Evolutionary conservation across 1,284 basidiomycete species (phyloP).

Genomic region (Pholiota adiposa): DNA sequence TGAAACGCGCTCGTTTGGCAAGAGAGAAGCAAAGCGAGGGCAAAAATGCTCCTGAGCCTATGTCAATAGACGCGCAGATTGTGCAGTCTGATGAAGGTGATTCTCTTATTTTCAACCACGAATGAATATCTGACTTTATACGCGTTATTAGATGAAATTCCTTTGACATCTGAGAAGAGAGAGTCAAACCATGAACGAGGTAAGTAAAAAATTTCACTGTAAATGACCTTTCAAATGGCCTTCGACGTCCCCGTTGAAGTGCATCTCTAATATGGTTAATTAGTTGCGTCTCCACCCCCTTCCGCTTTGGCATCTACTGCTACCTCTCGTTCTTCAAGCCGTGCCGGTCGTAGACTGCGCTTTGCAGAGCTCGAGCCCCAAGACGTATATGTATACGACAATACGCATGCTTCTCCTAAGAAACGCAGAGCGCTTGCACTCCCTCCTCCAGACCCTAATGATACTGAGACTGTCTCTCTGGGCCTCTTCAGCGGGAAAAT

Average conservation of each 20-base stretch:
- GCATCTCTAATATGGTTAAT: not conserved
- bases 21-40: conserved; percentile 38
- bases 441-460: conserved; percentile 47
- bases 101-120: not conserved
- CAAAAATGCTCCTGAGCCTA: not conserved
- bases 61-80: not conserved
- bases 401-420: conserved; percentile 71
- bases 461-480: conserved; percentile 53
- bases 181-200: conserved; percentile 26
- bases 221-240: not conserved
- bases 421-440: conserved; percentile 54
- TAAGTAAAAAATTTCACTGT: conserved; percentile 15
- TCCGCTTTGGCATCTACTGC: conserved; percentile 39
- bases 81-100: conserved; percentile 10
- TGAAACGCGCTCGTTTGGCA: conserved; percentile 56
- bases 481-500: conserved; percentile 48
- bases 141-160: conserved; percentile 25
- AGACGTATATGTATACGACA: conserved; percentile 77
- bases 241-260: not conserved
- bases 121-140: not conserved
- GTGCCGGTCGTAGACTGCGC: conserved; percentile 44
- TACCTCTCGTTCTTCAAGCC: conserved; percentile 47
- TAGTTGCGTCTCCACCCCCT: conserved; percentile 37
- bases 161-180: conserved; percentile 30
- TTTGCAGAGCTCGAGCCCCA: conserved; percentile 50